Base-by-base conservation (phyloP, 2,329 filamentous ascomycete genomes). In the Fusarium azukiicola region DNA sequence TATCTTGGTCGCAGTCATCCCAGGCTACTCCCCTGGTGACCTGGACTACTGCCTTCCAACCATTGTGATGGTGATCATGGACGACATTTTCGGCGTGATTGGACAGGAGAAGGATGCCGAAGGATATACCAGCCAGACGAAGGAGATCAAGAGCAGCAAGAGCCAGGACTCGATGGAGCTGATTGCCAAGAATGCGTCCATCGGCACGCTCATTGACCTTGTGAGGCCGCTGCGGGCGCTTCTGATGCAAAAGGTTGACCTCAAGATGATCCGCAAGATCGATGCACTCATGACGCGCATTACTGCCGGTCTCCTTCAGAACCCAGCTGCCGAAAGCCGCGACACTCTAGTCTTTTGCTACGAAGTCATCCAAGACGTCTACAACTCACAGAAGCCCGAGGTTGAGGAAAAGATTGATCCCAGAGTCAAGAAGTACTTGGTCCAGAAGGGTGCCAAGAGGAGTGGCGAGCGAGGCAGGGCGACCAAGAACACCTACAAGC, bases 151-250 rank as follows among this genome's bases (percentile, higher is more conserved):
- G 90, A 98, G 96, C 87, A 99, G 96, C 90, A 99, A 99, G 90
- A 99, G 97, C 85, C 98, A 97, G 83, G 98, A 99, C 84, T 98
- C 98, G 1, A 98, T 99, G 95, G 97, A 99, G 86, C 90, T 99
- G 21, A 91, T 99, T 79, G 96, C 98, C 38, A 96, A 95, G 83
- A 97, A 95, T 64, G 95, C 96, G 3, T 97, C 97, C 3, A 90
- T 99, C 36, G 90, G 88, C 68, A 93, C 94, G 72, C 91, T 99
- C 10, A 94, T 95, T 64, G 93, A 95, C 67, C 92, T 99, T 7
- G 91, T 99, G 67, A 91, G 91, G 69, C 98, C 98, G 2, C 90
- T 99, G 63, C 96, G 96, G 82, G 91, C 94, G 12, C 90, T 99
- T 27, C 89, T 99, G 49, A 91, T 95, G 71, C 96, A 99, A 86